Evolutionary conservation across 495 filamentous ascomycete species (phyloP).

Genomic region (Aspergillus haitiensis): DNA sequence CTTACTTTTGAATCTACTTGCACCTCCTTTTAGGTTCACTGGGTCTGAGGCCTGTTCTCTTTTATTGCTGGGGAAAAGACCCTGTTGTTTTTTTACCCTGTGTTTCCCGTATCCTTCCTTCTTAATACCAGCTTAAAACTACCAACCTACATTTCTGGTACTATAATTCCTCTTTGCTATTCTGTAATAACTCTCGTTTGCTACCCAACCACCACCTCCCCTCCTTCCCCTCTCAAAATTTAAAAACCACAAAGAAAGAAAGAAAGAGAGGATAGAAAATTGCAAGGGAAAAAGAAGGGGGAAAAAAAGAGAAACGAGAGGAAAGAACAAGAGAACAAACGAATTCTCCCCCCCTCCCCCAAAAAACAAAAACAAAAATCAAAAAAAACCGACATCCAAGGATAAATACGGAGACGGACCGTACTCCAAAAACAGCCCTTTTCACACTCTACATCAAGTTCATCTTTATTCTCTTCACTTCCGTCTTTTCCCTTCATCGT

Average conservation of each 20-base stretch:
- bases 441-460: conserved; percentile 4
- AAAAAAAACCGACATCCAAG: not conserved
- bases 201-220: conserved; percentile 14
- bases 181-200: conserved; percentile 15
- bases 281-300: no score
- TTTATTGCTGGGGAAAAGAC: conserved; percentile 1
- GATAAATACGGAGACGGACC: conserved; percentile 14
- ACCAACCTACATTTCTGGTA: not conserved
- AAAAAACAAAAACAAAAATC: not conserved
- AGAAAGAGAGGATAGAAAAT: no score
- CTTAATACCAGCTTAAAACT: conserved; percentile 13
- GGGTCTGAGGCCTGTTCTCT: conserved; percentile 1
- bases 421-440: not conserved
- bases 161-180: conserved; percentile 6
- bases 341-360: not conserved
- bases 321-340: no score
- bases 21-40: not conserved
- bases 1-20: not conserved
- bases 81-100: conserved; percentile 11
- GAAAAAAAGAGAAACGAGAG: no score
- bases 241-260: no score
- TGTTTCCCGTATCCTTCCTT: conserved; percentile 11
- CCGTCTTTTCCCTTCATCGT: conserved; percentile 33
- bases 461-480: conserved; percentile 1
- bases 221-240: not conserved